These are phyloP conservation scores for Cardamine resedifolia DNA, from an alignment of 345 rosid species.

Conservation along the genomic window DNA sequence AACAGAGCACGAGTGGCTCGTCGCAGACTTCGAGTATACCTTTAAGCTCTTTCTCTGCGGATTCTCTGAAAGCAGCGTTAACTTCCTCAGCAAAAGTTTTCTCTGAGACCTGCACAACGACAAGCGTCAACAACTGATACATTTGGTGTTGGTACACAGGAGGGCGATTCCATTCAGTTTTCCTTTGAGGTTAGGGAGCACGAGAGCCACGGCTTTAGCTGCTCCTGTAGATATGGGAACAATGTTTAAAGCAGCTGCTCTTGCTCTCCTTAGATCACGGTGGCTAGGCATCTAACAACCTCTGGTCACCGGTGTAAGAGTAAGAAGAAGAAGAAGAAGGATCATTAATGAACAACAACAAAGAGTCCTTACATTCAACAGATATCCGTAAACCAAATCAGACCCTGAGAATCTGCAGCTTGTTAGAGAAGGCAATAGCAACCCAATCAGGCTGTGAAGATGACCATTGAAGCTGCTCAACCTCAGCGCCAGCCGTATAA, in stretches of 20 bases:
- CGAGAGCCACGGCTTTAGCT: conserved; percentile 95
- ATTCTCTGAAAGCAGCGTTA: conserved; percentile 84
- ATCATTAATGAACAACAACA: neutral
- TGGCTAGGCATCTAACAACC: conserved; percentile 94
- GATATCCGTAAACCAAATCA: too few relatives aligned
- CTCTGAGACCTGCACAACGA: conserved; percentile 88
- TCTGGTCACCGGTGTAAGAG: conserved; percentile 97
- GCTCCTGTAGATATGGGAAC: conserved; percentile 98
- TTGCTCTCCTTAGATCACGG: conserved; percentile 94
- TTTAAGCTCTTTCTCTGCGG: conserved; percentile 75
- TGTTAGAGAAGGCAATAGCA: conserved; percentile 88
- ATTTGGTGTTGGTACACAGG: conserved; percentile 95
- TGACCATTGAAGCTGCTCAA: conserved; percentile 94
- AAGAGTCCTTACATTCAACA: conserved; percentile 25
- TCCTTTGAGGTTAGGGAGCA: conserved; percentile 86
- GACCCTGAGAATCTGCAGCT: conserved; percentile 96
- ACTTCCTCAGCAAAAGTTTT: conserved; percentile 96
- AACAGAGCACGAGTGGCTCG: conserved; percentile 88
- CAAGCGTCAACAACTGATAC: conserved; percentile 94
- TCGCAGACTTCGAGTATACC: conserved; percentile 88
- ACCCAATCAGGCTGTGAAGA: conserved; percentile 98
- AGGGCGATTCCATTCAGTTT: conserved; percentile 93
- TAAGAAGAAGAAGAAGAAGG: too few relatives aligned
- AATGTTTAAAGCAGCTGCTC: conserved; percentile 94
- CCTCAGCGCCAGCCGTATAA: conserved; percentile 82